These are phyloP conservation scores for Phalaenopsis hybrid DNA, from an alignment of 116 monocot species.

Conservation along the genomic window DNA sequence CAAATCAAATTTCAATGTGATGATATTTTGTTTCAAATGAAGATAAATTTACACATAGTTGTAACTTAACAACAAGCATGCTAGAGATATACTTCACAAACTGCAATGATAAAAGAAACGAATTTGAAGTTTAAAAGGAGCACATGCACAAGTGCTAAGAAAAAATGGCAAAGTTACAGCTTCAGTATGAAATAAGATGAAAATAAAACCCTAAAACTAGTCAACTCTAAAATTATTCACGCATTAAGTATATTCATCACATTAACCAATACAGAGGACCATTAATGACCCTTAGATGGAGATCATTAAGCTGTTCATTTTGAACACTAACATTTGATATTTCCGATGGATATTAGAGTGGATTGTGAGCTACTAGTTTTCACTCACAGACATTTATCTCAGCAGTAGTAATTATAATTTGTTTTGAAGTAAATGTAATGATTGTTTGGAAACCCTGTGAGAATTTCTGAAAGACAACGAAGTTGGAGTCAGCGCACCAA, in stretches of 20 bases:
- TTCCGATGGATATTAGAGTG: neutral
- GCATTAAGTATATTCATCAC: neutral
- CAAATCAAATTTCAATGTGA: neutral
- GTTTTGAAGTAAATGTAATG: neutral
- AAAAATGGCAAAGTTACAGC: neutral
- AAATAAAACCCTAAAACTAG: neutral
- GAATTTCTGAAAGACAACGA: too few species aligned
- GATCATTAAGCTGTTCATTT: neutral
- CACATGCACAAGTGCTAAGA: neutral
- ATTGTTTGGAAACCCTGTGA: neutral
- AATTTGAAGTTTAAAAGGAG: neutral
- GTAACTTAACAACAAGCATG: neutral
- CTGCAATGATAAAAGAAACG: neutral
- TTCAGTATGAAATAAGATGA: neutral
- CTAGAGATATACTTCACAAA: neutral
- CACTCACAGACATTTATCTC: neutral
- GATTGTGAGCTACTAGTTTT: neutral
- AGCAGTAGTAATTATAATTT: neutral
- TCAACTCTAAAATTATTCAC: too few species aligned
- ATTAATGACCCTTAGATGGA: neutral
- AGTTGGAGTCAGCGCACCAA: too few species aligned
- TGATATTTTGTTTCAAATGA: neutral
- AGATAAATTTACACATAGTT: neutral
- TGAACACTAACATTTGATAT: neutral
- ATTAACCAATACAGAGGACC: neutral